Evolutionary conservation across 1,284 basidiomycete genomes (phyloP).

Genomic region (Malassezia restricta): DNA sequence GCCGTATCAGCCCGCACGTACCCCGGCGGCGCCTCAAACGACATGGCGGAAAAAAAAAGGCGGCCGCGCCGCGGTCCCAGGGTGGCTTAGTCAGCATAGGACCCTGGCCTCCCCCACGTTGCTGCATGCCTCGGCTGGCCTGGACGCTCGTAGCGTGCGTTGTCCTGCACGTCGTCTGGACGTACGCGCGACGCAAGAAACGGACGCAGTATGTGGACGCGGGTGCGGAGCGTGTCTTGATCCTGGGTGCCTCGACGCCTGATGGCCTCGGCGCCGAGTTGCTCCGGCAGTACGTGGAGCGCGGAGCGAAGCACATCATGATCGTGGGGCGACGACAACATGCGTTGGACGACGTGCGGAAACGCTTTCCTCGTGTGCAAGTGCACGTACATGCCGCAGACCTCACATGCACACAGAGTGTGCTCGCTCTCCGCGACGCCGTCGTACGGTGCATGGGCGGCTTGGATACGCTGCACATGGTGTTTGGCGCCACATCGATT

Average conservation of each 20-base stretch:
- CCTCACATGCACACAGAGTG: slow-evolving; percentile 58
- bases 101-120: no score
- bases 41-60: no score
- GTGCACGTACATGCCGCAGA: slow-evolving; percentile 52
- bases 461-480: slow-evolving; percentile 69
- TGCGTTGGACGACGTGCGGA: slow-evolving; percentile 54
- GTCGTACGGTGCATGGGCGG: slow-evolving; percentile 58
- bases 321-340: slow-evolving; percentile 60
- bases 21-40: slow-evolving; percentile 2
- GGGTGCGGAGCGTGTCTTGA: slow-evolving; percentile 58
- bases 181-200: neutral
- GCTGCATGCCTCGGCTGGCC: no score
- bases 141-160: no score
- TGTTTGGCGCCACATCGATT: slow-evolving; percentile 73
- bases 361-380: slow-evolving; percentile 7
- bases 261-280: slow-evolving; percentile 68
- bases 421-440: slow-evolving; percentile 55
- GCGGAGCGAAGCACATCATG: slow-evolving; percentile 62
- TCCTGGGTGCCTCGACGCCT: slow-evolving; percentile 60
- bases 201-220: slow-evolving; percentile 15
- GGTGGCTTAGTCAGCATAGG: no score
- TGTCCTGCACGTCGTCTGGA: no score
- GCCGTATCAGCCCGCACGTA: neutral
- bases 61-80: no score
- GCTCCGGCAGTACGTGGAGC: slow-evolving; percentile 59